These are phyloP conservation scores for Suhomyces vadensis DNA, from an alignment of 805 yeast genomes.

Conservation along the genomic window DNA sequence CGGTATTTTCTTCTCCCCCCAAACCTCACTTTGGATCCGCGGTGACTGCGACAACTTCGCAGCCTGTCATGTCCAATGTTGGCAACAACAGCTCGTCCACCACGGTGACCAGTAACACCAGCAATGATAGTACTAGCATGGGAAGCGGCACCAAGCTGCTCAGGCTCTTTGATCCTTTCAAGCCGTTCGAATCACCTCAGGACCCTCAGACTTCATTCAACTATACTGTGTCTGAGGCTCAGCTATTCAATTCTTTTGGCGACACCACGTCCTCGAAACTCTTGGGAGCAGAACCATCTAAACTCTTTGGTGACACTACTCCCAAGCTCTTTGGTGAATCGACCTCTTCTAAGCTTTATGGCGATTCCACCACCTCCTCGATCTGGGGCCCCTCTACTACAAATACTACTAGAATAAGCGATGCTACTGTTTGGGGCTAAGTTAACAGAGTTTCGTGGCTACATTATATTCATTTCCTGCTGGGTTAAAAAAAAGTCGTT, in stretches of 20 bases:
- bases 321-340: slow-evolving; percentile 12
- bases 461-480: too few species aligned
- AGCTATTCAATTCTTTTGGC: background rate
- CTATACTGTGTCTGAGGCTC: background rate
- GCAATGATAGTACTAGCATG: background rate
- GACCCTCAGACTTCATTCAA: background rate
- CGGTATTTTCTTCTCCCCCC: background rate
- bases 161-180: slow-evolving; percentile 30
- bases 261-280: too few species aligned
- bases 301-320: slow-evolving; percentile 1
- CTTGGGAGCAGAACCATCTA: too few species aligned
- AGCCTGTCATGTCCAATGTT: background rate
- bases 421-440: slow-evolving; percentile 39
- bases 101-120: slow-evolving; percentile 7
- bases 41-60: background rate
- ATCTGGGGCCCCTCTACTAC: slow-evolving; percentile 25
- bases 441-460: too few species aligned
- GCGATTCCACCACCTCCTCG: slow-evolving; percentile 1
- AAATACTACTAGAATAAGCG: slow-evolving; percentile 15
- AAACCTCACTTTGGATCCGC: background rate
- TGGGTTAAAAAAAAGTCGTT: too few species aligned
- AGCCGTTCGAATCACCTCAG: slow-evolving; percentile 19
- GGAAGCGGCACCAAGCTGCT: slow-evolving; percentile 8
- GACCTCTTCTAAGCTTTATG: slow-evolving; percentile 8
- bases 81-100: slow-evolving; percentile 10